Base-by-base conservation (phyloP, 441 rosid species). In the Viola pubescens region DNA sequence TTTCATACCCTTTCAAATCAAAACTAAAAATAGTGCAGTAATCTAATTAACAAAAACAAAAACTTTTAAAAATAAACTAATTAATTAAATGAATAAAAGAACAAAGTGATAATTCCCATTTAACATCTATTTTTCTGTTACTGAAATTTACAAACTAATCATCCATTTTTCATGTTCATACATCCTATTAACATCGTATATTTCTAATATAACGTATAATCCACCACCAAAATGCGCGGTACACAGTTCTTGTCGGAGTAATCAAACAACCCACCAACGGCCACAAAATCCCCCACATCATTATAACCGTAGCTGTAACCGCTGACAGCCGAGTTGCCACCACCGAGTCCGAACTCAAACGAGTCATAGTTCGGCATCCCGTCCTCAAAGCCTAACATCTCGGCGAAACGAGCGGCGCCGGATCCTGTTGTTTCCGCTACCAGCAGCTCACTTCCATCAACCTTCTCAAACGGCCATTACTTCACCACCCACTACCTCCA, bases 231-330 rank as follows among this genome's bases (percentile, higher is more conserved):
- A 8, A 19, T 8, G 39, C 50, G 45, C 41, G 72, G 63, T 5
- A 69, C 70, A 48, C 4, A 68, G n/a, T 60, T 52, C 4, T 67
- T 62, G 38, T 67, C 73, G 7, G 71, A 37, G 37, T 50, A 47
- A 7, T 81, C 80, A 45, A 83, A 83, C 62, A 83, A 45, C 4
- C 89, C 77, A 0, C 84, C 86, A 8, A 77, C 54, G 11, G 73
- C 57, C 55, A 79, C 82, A 55, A 69, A 81, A 39, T 79, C 84
- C 4, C 66, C 58, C 5, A 54, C 13, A 42, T 54, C 63, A 43
- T 69, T 48, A 39, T 65, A 59, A 46, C 59, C 16, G 4, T 8
- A 60, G 10, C 44, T 54, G 12, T 44, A 66, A 37, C 52, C 9
- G 52, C 40, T 37, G 16, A 47, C 38, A 3, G 39, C 75, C 54